phyloP scores from a whole-genome alignment of 345 rosid genomes.

The Cardiospermum halicacabum region DNA sequence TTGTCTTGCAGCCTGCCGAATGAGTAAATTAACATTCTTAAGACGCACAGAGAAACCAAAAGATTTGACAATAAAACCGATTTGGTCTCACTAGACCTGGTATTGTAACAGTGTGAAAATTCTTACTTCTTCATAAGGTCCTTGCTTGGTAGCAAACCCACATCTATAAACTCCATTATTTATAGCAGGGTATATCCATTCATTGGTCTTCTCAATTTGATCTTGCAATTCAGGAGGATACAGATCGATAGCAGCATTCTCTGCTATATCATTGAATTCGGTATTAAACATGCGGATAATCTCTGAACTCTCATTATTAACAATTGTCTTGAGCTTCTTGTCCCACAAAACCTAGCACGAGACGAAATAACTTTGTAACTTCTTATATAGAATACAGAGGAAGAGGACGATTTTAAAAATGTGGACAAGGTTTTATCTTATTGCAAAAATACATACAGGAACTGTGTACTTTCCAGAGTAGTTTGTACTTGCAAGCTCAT shows the following conservation, averaged over 20 bases:
- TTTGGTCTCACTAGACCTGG: background rate
- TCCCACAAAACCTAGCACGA: constrained; percentile 46
- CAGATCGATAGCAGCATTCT: constrained; percentile 42
- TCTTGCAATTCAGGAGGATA: constrained; percentile 39
- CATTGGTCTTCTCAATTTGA: constrained; percentile 37
- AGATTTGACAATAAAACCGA: background rate
- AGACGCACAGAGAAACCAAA: background rate
- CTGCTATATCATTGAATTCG: constrained; percentile 43
- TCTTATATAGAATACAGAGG: constrained; percentile 17
- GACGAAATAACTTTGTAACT: constrained; percentile 10
- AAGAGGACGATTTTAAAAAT: background rate
- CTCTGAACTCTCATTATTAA: constrained; percentile 54
- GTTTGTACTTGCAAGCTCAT: constrained; percentile 72
- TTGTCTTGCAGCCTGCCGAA: constrained; percentile 58
- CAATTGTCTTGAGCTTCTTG: constrained; percentile 58
- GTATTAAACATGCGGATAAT: constrained; percentile 50
- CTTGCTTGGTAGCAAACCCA: constrained; percentile 51
- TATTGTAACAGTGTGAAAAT: background rate
- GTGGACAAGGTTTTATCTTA: background rate
- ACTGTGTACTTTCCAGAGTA: constrained; percentile 79
- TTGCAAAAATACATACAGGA: constrained; percentile 54
- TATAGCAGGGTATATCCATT: constrained; percentile 45
- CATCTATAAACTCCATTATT: constrained; percentile 52
- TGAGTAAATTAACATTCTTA: constrained; percentile 3
- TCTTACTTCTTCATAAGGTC: constrained; percentile 50